A percentile compares a stretch with the other conserved stretches of the same genome.
phyloP scores from a whole-genome alignment of 768 basidiomycete genomes.

The Naganishia kalamii region DNA sequence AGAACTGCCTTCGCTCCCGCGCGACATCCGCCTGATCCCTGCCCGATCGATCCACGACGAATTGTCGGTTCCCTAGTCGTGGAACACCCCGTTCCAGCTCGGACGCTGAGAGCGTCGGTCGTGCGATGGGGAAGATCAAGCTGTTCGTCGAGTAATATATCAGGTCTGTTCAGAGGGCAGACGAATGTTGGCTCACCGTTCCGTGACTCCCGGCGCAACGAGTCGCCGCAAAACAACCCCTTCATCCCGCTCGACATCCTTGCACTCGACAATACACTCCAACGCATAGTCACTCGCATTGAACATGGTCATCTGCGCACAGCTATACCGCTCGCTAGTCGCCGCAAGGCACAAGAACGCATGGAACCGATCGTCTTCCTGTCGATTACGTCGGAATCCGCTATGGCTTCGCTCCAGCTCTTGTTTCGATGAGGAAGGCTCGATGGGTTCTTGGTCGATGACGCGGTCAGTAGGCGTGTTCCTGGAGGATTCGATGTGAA shows the following conservation, averaged over 20 bases:
- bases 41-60: constrained; percentile 3
- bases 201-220: constrained; percentile 81
- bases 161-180: constrained; percentile 36
- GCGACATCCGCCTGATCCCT: not conserved
- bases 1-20: constrained; percentile 5
- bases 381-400: not conserved
- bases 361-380: not conserved
- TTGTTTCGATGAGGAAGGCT: not conserved
- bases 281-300: constrained; percentile 18
- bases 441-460: not conserved
- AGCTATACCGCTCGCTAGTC: not conserved
- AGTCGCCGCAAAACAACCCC: constrained; percentile 49
- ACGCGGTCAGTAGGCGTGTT: not conserved
- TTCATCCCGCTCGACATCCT: constrained; percentile 1
- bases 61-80: constrained; percentile 1
- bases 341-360: not conserved
- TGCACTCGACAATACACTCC: constrained; percentile 6
- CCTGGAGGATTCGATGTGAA: not conserved
- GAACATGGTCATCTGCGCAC: not conserved
- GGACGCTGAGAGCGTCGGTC: constrained; percentile 33
- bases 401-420: not conserved
- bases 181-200: constrained; percentile 61
- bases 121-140: constrained; percentile 52
- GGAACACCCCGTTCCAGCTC: constrained; percentile 1
- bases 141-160: constrained; percentile 6